These are phyloP conservation scores for Boletus subluridellus DNA, from an alignment of 1,284 basidiomycete genomes.

Conservation along the genomic window DNA sequence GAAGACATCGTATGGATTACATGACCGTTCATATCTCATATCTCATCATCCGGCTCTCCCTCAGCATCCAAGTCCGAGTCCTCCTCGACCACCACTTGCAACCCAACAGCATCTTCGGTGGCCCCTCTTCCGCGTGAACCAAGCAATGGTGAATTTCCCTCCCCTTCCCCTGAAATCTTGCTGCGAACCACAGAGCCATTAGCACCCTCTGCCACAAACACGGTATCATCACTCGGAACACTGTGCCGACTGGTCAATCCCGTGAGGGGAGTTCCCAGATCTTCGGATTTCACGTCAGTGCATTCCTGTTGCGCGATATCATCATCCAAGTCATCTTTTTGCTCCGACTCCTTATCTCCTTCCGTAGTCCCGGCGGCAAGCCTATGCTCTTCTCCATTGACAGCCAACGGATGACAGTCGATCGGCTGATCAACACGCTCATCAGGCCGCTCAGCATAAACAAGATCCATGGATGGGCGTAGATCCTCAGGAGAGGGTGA, in stretches of 20 bases:
- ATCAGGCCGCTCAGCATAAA: constrained; percentile 1
- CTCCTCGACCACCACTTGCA: constrained; percentile 20
- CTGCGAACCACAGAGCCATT: constrained; percentile 11
- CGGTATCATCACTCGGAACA: constrained; percentile 54
- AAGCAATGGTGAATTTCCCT: constrained; percentile 3
- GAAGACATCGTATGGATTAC: constrained; percentile 22
- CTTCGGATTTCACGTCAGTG: constrained; percentile 47
- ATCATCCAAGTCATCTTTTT: constrained; percentile 3
- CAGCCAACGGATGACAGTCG: neutral
- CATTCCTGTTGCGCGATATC: constrained; percentile 15
- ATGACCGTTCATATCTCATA: constrained; percentile 21
- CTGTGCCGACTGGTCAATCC: constrained; percentile 51
- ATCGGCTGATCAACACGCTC: constrained; percentile 7
- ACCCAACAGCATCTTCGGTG: neutral
- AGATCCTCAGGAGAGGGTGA: constrained; percentile 12
- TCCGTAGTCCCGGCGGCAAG: neutral
- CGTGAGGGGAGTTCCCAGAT: constrained; percentile 51
- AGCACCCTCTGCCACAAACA: constrained; percentile 29
- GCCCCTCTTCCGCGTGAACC: neutral
- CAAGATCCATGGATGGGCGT: constrained; percentile 3
- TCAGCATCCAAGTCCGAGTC: constrained; percentile 40
- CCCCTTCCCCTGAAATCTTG: constrained; percentile 27
- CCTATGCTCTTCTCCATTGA: constrained; percentile 20
- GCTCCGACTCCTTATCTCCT: neutral
- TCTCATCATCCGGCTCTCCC: constrained; percentile 40